phyloP scores from a whole-genome alignment of 2,329 filamentous ascomycete genomes.

The Colletotrichum trifolii region DNA sequence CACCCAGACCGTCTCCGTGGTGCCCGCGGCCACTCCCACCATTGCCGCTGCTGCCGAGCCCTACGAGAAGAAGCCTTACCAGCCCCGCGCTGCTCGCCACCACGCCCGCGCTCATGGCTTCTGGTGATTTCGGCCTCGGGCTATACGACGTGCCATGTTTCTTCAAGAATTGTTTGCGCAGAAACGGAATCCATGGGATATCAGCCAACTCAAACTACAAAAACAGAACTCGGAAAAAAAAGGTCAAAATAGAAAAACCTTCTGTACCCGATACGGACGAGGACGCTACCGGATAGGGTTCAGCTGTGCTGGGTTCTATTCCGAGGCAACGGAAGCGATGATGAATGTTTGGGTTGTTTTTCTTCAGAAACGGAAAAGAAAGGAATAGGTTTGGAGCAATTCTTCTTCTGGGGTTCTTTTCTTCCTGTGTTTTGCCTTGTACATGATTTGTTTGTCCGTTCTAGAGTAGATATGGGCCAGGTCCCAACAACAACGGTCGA shows the following conservation, averaged over 20 bases:
- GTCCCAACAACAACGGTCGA: slow-evolving; percentile 26
- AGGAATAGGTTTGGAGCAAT: not conserved
- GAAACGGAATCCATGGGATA: slow-evolving; percentile 15
- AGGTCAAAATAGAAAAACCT: not conserved
- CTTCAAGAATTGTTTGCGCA: too few species aligned
- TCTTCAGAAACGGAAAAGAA: not conserved
- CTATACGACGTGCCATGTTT: not conserved
- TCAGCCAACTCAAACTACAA: slow-evolving; percentile 4
- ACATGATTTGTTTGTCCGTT: slow-evolving; percentile 11
- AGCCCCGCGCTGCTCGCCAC: slow-evolving; percentile 9
- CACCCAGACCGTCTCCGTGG: slow-evolving; percentile 36
- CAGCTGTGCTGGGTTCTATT: slow-evolving; percentile 27
- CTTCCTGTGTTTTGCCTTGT: slow-evolving; percentile 13
- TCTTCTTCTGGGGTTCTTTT: slow-evolving; percentile 2
- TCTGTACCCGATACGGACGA: slow-evolving; percentile 21
- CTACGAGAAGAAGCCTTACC: slow-evolving; percentile 7
- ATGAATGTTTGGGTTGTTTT: slow-evolving; percentile 1
- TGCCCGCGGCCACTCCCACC: slow-evolving; percentile 11
- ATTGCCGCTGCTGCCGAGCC: slow-evolving; percentile 17
- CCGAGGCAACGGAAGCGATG: not conserved
- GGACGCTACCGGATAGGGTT: not conserved
- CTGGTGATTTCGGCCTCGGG: slow-evolving; percentile 1
- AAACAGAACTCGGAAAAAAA: not conserved
- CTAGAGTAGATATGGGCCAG: slow-evolving; percentile 26
- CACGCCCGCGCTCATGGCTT: slow-evolving; percentile 22